Base-by-base conservation (phyloP, 2,329 filamentous ascomycete species). In the Trichoderma sp. region DNA sequence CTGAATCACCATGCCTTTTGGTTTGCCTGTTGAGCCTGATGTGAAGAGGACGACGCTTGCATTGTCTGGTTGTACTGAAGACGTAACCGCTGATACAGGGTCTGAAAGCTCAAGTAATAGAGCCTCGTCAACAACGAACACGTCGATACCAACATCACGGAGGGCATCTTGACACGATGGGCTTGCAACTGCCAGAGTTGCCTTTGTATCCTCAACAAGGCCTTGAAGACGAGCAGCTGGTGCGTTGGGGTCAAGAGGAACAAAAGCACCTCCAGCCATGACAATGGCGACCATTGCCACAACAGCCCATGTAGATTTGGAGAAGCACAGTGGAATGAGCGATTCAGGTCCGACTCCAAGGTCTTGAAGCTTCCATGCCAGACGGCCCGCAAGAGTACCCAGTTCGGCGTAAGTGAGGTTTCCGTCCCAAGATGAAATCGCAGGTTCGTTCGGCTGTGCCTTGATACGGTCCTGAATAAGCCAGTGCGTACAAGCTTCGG, bases 191-290 rank as follows among this genome's bases (percentile, higher is more conserved):
- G 49, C 68, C 14, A 68, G 11, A 7, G 63, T 49, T 26, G 68
- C 52, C 30, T 63, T 56, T 8, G 64, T 63, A 34, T 69, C 68
- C 13, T 68, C 49, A 51, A 68, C 21, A 16, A 69, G 61, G 24
- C 68, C 58, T 7, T 43, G 58, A 49, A 69, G 68, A 39, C 68
- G 68, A 18, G 63, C 68, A 26, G 34, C 59, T 0, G 67, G 67
- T 10, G 69, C 67, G 3, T 67, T 65, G 4, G 71, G 71, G n/a
- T 73, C 71, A 28, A 73, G 52, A n/a, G 71, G 71, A 39, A 72
- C 69, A 43, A 68, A 73, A 8, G 71, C 71, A 34, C 69, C 70
- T 5, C 71, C 71, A n/a, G 69, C 70, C 66, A 72, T 72, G 21
- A 71, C 39, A 4, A 72, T 68, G 14, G 70, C 70, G 16, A 72